Evolutionary conservation across 257 asterid species (phyloP).

Genomic region (Gentiana straminea): DNA sequence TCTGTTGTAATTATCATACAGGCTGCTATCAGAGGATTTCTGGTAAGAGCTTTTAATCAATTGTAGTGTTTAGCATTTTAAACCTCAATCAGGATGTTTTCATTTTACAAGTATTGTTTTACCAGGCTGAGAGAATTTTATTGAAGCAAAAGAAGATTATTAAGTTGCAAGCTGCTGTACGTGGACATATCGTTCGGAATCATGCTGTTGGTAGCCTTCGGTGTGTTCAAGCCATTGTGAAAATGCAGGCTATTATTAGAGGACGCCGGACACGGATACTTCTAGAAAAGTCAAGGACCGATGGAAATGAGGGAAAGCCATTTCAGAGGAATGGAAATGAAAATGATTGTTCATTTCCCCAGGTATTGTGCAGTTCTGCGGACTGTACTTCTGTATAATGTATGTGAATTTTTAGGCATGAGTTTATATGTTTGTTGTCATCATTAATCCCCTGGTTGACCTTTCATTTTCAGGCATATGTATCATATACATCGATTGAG

Average conservation of each 20-base stretch:
- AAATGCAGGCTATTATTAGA: slow-evolving; percentile 86
- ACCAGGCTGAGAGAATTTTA: slow-evolving; percentile 56
- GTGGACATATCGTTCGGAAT: slow-evolving; percentile 86
- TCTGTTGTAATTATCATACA: slow-evolving; percentile 41
- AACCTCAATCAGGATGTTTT: background rate
- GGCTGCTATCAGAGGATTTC: slow-evolving; percentile 56
- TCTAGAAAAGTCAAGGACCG: slow-evolving; percentile 19
- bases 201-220: slow-evolving; percentile 92
- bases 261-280: slow-evolving; percentile 40
- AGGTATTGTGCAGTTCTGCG: slow-evolving; percentile 12
- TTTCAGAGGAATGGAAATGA: slow-evolving; percentile 23
- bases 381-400: no score
- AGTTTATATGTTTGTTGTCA: no score
- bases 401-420: no score
- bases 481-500: no score
- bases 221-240: slow-evolving; percentile 81
- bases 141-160: slow-evolving; percentile 50
- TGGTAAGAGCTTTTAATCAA: slow-evolving; percentile 34
- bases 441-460: no score
- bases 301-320: slow-evolving; percentile 17
- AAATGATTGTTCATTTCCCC: background rate
- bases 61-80: background rate
- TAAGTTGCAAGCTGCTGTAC: slow-evolving; percentile 91
- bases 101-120: slow-evolving; percentile 20
- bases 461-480: no score